A percentile compares a stretch with the other conserved stretches of the same genome.
Evolutionary conservation across 2,329 filamentous ascomycete species (phyloP).

Genomic region (Botrytis porri): DNA sequence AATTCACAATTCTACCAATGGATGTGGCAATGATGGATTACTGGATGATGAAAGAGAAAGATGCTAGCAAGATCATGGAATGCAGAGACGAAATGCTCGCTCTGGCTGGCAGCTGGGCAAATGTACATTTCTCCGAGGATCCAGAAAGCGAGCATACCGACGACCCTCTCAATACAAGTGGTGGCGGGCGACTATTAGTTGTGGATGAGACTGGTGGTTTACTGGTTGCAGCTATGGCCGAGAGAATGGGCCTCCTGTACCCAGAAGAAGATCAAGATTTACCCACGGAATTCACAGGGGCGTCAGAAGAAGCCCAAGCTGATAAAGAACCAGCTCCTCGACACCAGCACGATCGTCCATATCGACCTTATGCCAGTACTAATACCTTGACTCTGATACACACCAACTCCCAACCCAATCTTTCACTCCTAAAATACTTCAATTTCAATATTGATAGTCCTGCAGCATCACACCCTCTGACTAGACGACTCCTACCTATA

Average conservation of each 20-base stretch:
- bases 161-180: slow-evolving; percentile 12
- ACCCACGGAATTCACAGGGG: not conserved
- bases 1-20: slow-evolving; percentile 81
- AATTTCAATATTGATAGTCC: slow-evolving; percentile 69
- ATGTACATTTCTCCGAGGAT: slow-evolving; percentile 64
- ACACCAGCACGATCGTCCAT: slow-evolving; percentile 17
- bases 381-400: slow-evolving; percentile 83
- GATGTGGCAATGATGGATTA: slow-evolving; percentile 74
- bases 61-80: slow-evolving; percentile 78
- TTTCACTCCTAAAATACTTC: slow-evolving; percentile 86
- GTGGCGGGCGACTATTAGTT: slow-evolving; percentile 58
- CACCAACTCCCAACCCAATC: slow-evolving; percentile 79
- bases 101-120: slow-evolving; percentile 82
- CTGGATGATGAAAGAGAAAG: slow-evolving; percentile 76
- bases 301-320: slow-evolving; percentile 13
- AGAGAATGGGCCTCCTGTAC: slow-evolving; percentile 66
- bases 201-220: slow-evolving; percentile 70
- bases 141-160: slow-evolving; percentile 14
- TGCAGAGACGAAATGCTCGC: slow-evolving; percentile 80
- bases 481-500: slow-evolving; percentile 75
- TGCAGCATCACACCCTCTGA: slow-evolving; percentile 63
- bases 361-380: slow-evolving; percentile 29
- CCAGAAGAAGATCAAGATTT: slow-evolving; percentile 27
- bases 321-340: slow-evolving; percentile 17
- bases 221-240: slow-evolving; percentile 66